Evolutionary conservation across 2,329 filamentous ascomycete species (phyloP), one percentile per base, ranked within the genome.

Genomic region (Chaetomiaceae sp.): DNA sequence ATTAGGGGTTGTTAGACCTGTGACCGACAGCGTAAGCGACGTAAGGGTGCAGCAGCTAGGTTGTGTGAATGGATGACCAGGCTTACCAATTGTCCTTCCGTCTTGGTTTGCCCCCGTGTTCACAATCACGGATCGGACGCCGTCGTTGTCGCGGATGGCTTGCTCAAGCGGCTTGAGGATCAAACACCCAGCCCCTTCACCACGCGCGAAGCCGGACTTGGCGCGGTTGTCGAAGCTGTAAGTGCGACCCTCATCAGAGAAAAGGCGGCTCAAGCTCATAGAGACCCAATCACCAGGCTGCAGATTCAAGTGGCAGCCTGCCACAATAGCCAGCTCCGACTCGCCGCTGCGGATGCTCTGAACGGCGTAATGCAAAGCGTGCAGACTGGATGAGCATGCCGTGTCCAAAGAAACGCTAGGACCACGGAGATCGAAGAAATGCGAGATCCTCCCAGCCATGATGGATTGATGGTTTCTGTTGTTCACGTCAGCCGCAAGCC

Each of bases 41-140:
- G 10, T 39, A 27, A 27, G 37, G 18, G 5, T 29, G 22, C 6
- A n/a, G 22, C 26, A 6, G 14, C 6, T 27, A 29, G n/a, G 12
- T 11, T 17, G 15, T 11, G 34, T 48, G 27, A 48, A n/a, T n/a
- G n/a, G n/a, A n/a, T n/a, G n/a, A n/a, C n/a, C n/a, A n/a, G n/a
- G n/a, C n/a, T n/a, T 39, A 17, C 47, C 42, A 12, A 14, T 9
- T 2, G 40, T 53, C 6, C 30, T 27, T 5, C 50, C 50, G 47
- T 50, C n/a, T 47, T 39, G 20, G 54, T 59, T 38, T 53, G 46
- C 15, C 44, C 56, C 14, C 55, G 50, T 41, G 56, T 51, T 8
- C 57, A 1, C 64, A 63, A 55, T 76, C n/a, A 53, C 36, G 38
- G 42, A 54, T 5, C 60, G 50, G 24, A 64, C 59, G 3, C 51